These are phyloP conservation scores for Theobroma grandiflorum DNA, from an alignment of 441 rosid genomes.

Conservation along the genomic window DNA sequence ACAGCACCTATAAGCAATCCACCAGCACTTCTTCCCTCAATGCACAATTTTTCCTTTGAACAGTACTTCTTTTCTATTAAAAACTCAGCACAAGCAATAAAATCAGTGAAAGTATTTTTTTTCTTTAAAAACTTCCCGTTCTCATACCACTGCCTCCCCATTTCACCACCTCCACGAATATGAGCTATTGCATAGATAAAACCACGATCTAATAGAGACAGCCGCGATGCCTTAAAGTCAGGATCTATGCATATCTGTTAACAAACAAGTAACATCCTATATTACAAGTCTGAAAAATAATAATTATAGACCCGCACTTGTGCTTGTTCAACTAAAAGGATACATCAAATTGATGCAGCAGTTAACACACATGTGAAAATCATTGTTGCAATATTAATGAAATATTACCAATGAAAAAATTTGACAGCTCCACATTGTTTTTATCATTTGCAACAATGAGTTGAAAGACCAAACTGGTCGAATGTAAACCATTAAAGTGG, in stretches of 20 bases:
- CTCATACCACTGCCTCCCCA: conserved; percentile 99
- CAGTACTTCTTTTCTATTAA: conserved; percentile 70
- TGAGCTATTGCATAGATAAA: conserved; percentile 85
- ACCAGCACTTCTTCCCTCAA: conserved; percentile 94
- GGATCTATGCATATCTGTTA: conserved; percentile 69
- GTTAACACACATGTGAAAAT: neutral
- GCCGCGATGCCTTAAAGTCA: conserved; percentile 65
- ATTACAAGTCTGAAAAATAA: conserved; percentile 16
- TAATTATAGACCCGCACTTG: neutral
- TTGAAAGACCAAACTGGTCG: neutral
- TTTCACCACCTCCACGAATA: conserved; percentile 96
- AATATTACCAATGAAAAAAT: too few relatives aligned
- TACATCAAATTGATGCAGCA: conserved; percentile 5
- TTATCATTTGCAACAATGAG: neutral
- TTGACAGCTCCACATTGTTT: too few relatives aligned
- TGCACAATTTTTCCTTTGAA: conserved; percentile 79
- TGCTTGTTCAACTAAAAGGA: conserved; percentile 10
- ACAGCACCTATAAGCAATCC: conserved; percentile 92
- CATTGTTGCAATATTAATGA: neutral
- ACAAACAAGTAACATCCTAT: conserved; percentile 20
- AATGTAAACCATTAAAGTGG: neutral
- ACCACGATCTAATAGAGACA: conserved; percentile 90
- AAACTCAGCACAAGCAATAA: conserved; percentile 80
- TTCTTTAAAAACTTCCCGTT: conserved; percentile 85
- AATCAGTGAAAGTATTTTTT: conserved; percentile 89